These are phyloP conservation scores for Telfairia occidentalis DNA, from an alignment of 331 rosid genomes.

Conservation along the genomic window DNA sequence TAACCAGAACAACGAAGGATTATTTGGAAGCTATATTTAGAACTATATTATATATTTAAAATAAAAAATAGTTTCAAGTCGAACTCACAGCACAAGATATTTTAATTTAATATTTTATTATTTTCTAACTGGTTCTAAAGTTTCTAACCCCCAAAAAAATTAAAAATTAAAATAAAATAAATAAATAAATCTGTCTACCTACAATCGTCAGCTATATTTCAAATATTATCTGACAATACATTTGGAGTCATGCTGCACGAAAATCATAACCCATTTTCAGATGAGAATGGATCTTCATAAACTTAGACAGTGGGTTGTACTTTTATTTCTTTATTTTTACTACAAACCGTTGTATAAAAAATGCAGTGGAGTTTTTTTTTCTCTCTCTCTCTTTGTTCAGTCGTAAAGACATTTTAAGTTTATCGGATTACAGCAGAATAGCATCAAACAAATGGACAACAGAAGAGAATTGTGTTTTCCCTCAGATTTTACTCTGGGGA, in stretches of 20 bases:
- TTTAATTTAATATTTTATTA: too few relatives aligned
- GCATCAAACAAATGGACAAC: slow-evolving; percentile 3
- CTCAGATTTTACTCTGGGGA: neutral
- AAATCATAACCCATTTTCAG: too few relatives aligned
- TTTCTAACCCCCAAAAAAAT: neutral
- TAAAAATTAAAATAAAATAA: too few relatives aligned
- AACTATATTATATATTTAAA: too few relatives aligned
- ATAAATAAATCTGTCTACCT: neutral
- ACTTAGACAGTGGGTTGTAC: neutral
- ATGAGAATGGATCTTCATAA: neutral
- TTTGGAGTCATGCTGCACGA: neutral
- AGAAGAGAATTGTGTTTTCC: neutral
- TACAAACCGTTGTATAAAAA: neutral
- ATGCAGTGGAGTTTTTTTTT: neutral
- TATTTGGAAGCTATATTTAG: neutral
- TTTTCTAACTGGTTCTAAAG: neutral
- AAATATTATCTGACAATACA: neutral
- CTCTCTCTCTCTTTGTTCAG: neutral
- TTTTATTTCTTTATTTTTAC: neutral
- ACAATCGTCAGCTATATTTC: neutral
- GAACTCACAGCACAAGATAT: neutral
- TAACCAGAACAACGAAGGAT: neutral
- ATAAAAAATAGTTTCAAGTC: neutral
- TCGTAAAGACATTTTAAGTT: neutral
- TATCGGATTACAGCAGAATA: neutral